Evolutionary conservation across 257 asterid genomes (phyloP), one percentile per base, ranked within the genome.

Genomic region (Nicotiana tabacum): DNA sequence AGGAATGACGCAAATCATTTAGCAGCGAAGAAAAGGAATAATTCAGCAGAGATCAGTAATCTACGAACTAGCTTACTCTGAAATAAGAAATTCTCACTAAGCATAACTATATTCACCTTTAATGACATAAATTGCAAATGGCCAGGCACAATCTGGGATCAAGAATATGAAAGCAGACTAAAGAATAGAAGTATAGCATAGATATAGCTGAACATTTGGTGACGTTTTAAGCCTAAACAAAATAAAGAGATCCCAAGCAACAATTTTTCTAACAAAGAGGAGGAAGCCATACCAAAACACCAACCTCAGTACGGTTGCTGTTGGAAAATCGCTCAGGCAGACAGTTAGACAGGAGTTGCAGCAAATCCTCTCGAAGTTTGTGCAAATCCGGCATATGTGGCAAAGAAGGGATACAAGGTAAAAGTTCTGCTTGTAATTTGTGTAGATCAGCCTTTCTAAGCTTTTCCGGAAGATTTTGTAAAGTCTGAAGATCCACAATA

Each of bases 341-440:
- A 88, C 99, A 96, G 62, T 91, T 94, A n/a, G 91, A 86, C 83
- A 96, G 90, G 86, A 90, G 92, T 85, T 96, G 92, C 87, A 90
- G 81, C 81, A 91, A 82, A 70, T 91, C 95, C 84, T 90, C 92
- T 30, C 88, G 89, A 81, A 91, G 85, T 85, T 83, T 88, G 82
- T 90, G 96, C 84, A 95, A 83, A 86, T 91, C 95, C 9, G 96
- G 95, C 92, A 95, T 89, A 80, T 95, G 89, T 18, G 93, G 93
- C 88, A 96, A 85, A 80, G 97, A 92, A 80, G 97, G 97, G 37
- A 96, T 92, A 81, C 97, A 94, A 66, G 93, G 43, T 27, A 70
- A 70, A 70, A 70, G 37, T 21, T 70, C 78, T 43, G 37, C 37
- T 43, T 33, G 78, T 21, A 70, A 70, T 43, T 70, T 83, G 81